Evolutionary conservation across 1,284 basidiomycete species (phyloP).

Genomic region (Athelia sp.): DNA sequence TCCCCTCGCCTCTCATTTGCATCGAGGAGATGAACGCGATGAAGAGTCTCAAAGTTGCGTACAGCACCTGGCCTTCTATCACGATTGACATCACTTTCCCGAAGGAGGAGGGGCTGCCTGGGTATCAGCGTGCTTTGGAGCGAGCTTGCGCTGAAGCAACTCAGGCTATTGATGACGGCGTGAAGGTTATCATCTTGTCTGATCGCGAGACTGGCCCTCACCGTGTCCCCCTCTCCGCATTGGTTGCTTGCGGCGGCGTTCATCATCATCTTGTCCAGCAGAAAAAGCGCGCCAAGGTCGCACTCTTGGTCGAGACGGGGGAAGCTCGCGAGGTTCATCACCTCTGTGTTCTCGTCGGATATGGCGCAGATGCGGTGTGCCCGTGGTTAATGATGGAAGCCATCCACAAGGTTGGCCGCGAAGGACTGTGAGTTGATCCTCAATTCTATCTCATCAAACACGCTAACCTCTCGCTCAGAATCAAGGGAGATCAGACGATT

Average conservation of each 20-base stretch:
- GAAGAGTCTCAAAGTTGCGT: slow-evolving; percentile 82
- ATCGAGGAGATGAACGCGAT: slow-evolving; percentile 94
- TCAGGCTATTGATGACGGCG: slow-evolving; percentile 87
- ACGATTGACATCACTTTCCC: slow-evolving; percentile 93
- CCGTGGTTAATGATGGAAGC: slow-evolving; percentile 93
- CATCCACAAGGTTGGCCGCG: slow-evolving; percentile 84
- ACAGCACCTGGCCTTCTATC: slow-evolving; percentile 82
- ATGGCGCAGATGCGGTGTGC: slow-evolving; percentile 94
- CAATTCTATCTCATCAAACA: slow-evolving; percentile 6
- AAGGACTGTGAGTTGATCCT: slow-evolving; percentile 69
- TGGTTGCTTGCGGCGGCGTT: slow-evolving; percentile 88
- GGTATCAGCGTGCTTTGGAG: slow-evolving; percentile 82
- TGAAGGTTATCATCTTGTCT: slow-evolving; percentile 88
- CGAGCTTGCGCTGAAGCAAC: slow-evolving; percentile 85
- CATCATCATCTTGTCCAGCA: slow-evolving; percentile 86
- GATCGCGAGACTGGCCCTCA: slow-evolving; percentile 75
- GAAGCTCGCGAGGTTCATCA: slow-evolving; percentile 96
- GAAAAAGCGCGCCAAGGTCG: slow-evolving; percentile 91
- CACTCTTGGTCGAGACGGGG: slow-evolving; percentile 91
- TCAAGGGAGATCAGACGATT: slow-evolving; percentile 77
- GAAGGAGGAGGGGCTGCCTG: slow-evolving; percentile 84
- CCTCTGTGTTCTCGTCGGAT: slow-evolving; percentile 89
- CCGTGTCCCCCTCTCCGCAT: slow-evolving; percentile 83
- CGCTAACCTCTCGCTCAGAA: slow-evolving; percentile 34
- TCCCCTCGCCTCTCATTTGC: slow-evolving; percentile 83